Conservation (phyloP, 2,329 filamentous ascomycete genomes). For the Hymenoscyphus infarciens region DNA sequence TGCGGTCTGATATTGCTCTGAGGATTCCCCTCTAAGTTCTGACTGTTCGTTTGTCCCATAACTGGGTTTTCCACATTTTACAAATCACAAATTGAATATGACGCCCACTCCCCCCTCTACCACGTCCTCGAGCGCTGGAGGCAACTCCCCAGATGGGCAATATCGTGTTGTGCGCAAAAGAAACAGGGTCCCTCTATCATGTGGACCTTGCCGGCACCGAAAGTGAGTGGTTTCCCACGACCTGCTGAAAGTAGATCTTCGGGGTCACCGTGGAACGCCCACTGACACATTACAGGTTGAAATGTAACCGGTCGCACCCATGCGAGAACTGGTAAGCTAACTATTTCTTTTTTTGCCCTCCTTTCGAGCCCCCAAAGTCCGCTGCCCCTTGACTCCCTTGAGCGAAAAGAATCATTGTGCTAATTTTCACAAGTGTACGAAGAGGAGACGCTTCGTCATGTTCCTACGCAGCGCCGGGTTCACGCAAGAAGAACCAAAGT, state of each 20-base stretch:
- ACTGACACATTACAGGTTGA: constrained; percentile 56
- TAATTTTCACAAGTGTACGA: constrained; percentile 51
- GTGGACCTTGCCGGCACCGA: constrained; percentile 83
- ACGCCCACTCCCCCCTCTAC: constrained; percentile 75
- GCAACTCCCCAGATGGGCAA: constrained; percentile 78
- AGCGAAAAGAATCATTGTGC: neutral
- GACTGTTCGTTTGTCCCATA: neutral
- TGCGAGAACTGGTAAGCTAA: constrained; percentile 73
- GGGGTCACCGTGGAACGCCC: neutral
- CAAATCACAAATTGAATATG: constrained; percentile 45
- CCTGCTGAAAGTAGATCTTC: neutral
- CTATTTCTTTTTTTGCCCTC: neutral
- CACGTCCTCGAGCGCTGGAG: constrained; percentile 68
- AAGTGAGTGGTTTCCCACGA: constrained; percentile 58
- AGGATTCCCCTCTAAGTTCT: neutral
- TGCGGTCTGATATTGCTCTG: neutral
- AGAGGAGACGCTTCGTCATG: constrained; percentile 77
- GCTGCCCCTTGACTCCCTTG: neutral
- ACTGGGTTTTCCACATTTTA: neutral
- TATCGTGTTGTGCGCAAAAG: constrained; percentile 87
- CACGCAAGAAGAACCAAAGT: constrained; percentile 69
- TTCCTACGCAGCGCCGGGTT: constrained; percentile 71
- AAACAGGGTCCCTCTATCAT: constrained; percentile 88
- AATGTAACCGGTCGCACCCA: constrained; percentile 88
- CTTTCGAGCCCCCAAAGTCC: neutral